Percentiles rank a stretch among this genome's conserved stretches.
Conservation (phyloP, 2,329 filamentous ascomycete species). For the Grosmannia clavigera region DNA sequence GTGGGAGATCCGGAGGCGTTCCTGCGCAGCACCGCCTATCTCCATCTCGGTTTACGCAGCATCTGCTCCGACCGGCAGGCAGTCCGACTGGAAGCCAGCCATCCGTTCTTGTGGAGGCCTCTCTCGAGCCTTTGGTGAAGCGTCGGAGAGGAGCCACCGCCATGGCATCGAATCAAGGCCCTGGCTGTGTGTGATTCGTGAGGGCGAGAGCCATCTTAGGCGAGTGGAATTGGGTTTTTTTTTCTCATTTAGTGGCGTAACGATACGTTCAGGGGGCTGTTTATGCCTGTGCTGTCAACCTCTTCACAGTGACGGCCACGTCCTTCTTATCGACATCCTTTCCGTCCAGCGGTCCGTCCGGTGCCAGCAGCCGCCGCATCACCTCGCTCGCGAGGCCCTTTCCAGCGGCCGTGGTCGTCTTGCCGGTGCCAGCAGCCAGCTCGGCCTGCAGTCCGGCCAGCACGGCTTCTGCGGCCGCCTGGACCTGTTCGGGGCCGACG, state of each 20-base stretch:
- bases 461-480: conserved; percentile 35
- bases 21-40: too few relatives aligned
- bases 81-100: too few relatives aligned
- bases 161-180: too few relatives aligned
- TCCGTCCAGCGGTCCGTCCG: conserved; percentile 42
- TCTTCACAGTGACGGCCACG: conserved; percentile 48
- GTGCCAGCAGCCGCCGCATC: conserved; percentile 46
- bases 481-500: conserved; percentile 46
- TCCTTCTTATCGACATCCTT: conserved; percentile 51
- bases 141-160: too few relatives aligned
- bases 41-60: too few relatives aligned
- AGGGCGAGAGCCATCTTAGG: too few relatives aligned
- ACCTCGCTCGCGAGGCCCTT: conserved; percentile 43
- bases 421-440: conserved; percentile 26
- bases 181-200: too few relatives aligned
- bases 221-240: too few relatives aligned
- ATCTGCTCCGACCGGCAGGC: too few relatives aligned
- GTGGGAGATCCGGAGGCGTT: too few relatives aligned
- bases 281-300: neutral
- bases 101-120: too few relatives aligned
- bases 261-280: neutral
- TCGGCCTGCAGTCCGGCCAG: conserved; percentile 38
- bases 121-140: too few relatives aligned
- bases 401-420: conserved; percentile 29
- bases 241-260: neutral